A percentile compares a stretch with the other conserved stretches of the same genome.
Evolutionary conservation across 805 yeast species (phyloP).

Genomic region (Wickerhamiella cacticola): DNA sequence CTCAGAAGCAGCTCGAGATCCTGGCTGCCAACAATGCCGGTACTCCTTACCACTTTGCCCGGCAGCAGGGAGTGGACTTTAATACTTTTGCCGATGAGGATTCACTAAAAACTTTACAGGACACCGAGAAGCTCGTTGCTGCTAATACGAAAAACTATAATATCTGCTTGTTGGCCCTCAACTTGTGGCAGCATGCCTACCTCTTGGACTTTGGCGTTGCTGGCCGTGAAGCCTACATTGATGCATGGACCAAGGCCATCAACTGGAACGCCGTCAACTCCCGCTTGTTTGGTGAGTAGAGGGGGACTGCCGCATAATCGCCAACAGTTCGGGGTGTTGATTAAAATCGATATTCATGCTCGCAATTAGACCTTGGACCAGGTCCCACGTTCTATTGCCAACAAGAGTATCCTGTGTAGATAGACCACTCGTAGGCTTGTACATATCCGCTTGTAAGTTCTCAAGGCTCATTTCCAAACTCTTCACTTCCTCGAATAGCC

Average conservation of each 20-base stretch:
- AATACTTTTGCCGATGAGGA: constrained; percentile 54
- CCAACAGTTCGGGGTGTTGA: background rate
- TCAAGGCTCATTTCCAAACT: background rate
- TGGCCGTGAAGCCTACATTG: constrained; percentile 61
- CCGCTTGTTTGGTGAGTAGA: constrained; percentile 18
- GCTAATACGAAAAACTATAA: constrained; percentile 24
- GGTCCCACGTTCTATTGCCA: constrained; percentile 5
- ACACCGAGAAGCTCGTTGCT: constrained; percentile 33
- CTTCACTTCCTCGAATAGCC: background rate
- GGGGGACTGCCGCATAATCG: constrained; percentile 15
- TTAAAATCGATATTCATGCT: constrained; percentile 1
- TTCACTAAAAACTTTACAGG: constrained; percentile 37
- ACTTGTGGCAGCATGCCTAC: constrained; percentile 86
- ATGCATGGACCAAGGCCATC: constrained; percentile 61
- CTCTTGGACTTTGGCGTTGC: constrained; percentile 67
- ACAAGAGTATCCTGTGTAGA: background rate
- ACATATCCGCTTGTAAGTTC: background rate
- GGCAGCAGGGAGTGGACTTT: constrained; percentile 60
- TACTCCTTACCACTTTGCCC: constrained; percentile 50
- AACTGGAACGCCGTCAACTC: constrained; percentile 52
- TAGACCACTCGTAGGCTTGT: background rate
- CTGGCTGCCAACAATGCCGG: constrained; percentile 86
- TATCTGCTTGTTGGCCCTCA: constrained; percentile 64
- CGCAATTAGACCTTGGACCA: constrained; percentile 9
- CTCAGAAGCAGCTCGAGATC: constrained; percentile 41